Percentiles rank a stretch among this genome's conserved stretches.
These are phyloP conservation scores for Lachnellula occidentalis DNA, from an alignment of 2,329 filamentous ascomycete species.

Conservation along the genomic window DNA sequence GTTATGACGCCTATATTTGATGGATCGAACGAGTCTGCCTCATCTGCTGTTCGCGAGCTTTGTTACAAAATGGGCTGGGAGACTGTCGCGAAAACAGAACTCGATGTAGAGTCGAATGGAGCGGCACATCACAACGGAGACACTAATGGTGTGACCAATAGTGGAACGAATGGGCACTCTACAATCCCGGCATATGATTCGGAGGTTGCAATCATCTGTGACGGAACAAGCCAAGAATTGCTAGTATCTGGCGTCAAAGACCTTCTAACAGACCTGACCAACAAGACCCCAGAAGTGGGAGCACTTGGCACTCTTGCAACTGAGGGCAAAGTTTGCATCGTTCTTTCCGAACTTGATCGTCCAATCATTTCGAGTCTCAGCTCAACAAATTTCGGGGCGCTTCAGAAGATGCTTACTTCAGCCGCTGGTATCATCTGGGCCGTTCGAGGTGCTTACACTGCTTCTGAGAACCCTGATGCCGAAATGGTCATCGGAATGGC, in stretches of 20 bases:
- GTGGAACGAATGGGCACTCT: neutral
- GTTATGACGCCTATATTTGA: slow-evolving; percentile 39
- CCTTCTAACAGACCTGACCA: slow-evolving; percentile 30
- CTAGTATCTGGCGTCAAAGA: slow-evolving; percentile 34
- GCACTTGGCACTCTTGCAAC: slow-evolving; percentile 28
- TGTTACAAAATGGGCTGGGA: slow-evolving; percentile 46
- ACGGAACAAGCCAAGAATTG: slow-evolving; percentile 30
- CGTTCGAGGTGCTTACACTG: slow-evolving; percentile 38
- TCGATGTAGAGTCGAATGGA: no score
- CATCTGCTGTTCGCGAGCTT: slow-evolving; percentile 33
- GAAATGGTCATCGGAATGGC: slow-evolving; percentile 26
- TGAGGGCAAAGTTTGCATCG: slow-evolving; percentile 35
- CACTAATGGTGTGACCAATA: neutral
- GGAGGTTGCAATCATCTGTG: slow-evolving; percentile 37
- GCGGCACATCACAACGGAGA: neutral
- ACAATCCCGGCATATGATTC: slow-evolving; percentile 15
- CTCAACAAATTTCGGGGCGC: slow-evolving; percentile 34
- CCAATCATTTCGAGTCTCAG: slow-evolving; percentile 37
- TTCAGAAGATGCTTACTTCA: slow-evolving; percentile 36
- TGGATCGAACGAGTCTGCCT: slow-evolving; percentile 25
- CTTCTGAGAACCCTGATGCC: slow-evolving; percentile 21
- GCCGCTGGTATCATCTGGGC: slow-evolving; percentile 44
- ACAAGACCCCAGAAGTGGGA: slow-evolving; percentile 31
- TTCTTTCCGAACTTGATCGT: slow-evolving; percentile 40
- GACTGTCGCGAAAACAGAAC: slow-evolving; percentile 19